A percentile compares a stretch with the other conserved stretches of the same genome.
Conservation (phyloP, 1,284 basidiomycete species). For the Fomitopsis pinicola region DNA sequence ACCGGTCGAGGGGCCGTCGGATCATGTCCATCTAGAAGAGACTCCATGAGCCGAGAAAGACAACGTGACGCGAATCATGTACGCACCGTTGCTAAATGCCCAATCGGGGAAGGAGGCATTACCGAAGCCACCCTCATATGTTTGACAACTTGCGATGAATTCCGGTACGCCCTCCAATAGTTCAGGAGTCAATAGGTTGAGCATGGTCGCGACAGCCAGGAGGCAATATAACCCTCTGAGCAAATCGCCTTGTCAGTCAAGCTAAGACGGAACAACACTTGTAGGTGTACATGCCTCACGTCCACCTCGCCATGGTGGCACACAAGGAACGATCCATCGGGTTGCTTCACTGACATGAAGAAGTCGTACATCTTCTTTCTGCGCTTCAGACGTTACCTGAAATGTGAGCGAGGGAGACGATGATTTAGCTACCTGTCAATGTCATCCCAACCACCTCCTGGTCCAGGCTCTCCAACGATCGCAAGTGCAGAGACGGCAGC, state of each 20-base stretch:
- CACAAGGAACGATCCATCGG: slow-evolving; percentile 93
- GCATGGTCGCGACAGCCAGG: slow-evolving; percentile 62
- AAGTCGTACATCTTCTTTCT: slow-evolving; percentile 71
- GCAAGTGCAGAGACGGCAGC: slow-evolving; percentile 84
- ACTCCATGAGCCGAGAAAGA: neutral
- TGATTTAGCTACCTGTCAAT: slow-evolving; percentile 59
- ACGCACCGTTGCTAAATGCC: slow-evolving; percentile 21
- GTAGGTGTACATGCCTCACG: slow-evolving; percentile 58
- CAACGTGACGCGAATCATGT: neutral
- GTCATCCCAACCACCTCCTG: slow-evolving; percentile 78
- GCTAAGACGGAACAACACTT: neutral
- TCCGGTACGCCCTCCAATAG: slow-evolving; percentile 65
- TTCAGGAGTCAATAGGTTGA: slow-evolving; percentile 86
- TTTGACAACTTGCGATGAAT: slow-evolving; percentile 84
- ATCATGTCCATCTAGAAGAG: slow-evolving; percentile 6
- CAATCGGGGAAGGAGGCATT: slow-evolving; percentile 69
- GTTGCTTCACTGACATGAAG: slow-evolving; percentile 91
- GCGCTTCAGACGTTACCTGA: neutral
- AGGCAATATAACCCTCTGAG: slow-evolving; percentile 74
- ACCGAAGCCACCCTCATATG: slow-evolving; percentile 96
- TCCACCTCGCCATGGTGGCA: slow-evolving; percentile 90
- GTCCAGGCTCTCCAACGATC: slow-evolving; percentile 72
- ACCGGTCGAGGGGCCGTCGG: slow-evolving; percentile 50
- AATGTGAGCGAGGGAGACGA: neutral
- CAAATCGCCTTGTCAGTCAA: neutral